Conservation (phyloP, 345 rosid genomes). For the Erucastrum elatum region DNA sequence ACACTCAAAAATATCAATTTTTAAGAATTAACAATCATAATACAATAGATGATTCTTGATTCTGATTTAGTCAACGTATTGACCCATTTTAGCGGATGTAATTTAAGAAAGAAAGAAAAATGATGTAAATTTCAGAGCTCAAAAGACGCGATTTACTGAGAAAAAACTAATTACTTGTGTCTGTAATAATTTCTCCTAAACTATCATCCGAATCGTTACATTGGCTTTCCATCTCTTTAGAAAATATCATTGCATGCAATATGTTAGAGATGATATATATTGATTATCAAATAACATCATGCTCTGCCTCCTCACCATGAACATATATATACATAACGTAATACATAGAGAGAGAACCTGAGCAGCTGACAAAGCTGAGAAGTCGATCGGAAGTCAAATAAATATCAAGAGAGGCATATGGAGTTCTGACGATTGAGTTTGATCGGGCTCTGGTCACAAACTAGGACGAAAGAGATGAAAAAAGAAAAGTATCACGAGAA, state of each 20-base stretch:
- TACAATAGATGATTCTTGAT: neutral
- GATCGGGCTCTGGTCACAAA: constrained; percentile 1
- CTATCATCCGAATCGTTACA: constrained; percentile 1
- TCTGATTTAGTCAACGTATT: constrained; percentile 10
- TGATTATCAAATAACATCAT: neutral
- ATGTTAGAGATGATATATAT: neutral
- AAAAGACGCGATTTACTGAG: neutral
- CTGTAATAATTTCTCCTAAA: constrained; percentile 24
- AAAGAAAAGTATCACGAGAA: neutral
- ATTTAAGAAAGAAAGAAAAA: neutral
- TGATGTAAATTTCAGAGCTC: neutral
- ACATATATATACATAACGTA: constrained; percentile 5
- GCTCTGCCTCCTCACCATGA: constrained; percentile 10
- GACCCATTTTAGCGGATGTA: constrained; percentile 1
- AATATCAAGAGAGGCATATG: constrained; percentile 21
- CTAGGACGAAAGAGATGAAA: neutral
- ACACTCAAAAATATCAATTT: constrained; percentile 12
- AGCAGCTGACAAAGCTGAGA: constrained; percentile 25
- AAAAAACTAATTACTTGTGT: constrained; percentile 2
- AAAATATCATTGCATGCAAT: constrained; percentile 40
- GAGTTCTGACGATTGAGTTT: neutral
- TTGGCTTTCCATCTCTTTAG: constrained; percentile 3
- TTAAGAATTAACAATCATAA: neutral
- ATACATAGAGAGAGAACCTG: constrained; percentile 1
- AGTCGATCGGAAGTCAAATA: constrained; percentile 31